Conservation (phyloP, 1,284 basidiomycete genomes). For the Xerocomus nothofagi region DNA sequence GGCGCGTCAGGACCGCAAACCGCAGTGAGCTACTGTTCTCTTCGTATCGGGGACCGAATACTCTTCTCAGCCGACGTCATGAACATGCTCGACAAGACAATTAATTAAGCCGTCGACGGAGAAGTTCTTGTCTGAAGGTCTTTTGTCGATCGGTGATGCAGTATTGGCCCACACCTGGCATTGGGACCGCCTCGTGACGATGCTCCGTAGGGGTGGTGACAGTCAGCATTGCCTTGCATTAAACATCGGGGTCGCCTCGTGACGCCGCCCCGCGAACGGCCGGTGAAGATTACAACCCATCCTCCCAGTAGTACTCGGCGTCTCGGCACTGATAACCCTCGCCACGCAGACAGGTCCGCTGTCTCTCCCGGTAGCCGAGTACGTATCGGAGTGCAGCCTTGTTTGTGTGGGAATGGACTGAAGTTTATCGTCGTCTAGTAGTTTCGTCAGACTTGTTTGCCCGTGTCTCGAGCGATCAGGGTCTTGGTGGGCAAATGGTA, state of each 20-base stretch:
- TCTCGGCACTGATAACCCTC: constrained; percentile 17
- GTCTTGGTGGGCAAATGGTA: too few relatives aligned
- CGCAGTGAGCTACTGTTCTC: constrained; percentile 9
- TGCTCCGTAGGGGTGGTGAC: constrained; percentile 6
- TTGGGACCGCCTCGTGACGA: constrained; percentile 13
- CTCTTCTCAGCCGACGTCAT: constrained; percentile 21
- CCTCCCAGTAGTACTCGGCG: constrained; percentile 19
- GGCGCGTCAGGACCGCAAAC: constrained; percentile 22
- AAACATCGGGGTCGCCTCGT: too few relatives aligned
- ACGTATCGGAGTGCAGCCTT: constrained; percentile 4
- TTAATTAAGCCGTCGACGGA: constrained; percentile 22
- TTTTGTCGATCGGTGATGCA: constrained; percentile 20
- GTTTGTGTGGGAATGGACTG: too few relatives aligned
- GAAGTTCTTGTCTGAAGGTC: constrained; percentile 23
- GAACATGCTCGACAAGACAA: constrained; percentile 27
- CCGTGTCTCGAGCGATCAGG: too few relatives aligned
- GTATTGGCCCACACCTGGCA: constrained; percentile 20
- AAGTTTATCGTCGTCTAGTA: too few relatives aligned
- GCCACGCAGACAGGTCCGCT: constrained; percentile 2
- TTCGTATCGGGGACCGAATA: background rate
- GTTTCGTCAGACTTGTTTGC: too few relatives aligned
- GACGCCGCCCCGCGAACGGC: background rate
- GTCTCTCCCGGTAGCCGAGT: constrained; percentile 16
- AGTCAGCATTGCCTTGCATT: too few relatives aligned
- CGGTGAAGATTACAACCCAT: constrained; percentile 4